phyloP scores from a whole-genome alignment of 2,329 filamentous ascomycete genomes.

The Falciphora oryzae region DNA sequence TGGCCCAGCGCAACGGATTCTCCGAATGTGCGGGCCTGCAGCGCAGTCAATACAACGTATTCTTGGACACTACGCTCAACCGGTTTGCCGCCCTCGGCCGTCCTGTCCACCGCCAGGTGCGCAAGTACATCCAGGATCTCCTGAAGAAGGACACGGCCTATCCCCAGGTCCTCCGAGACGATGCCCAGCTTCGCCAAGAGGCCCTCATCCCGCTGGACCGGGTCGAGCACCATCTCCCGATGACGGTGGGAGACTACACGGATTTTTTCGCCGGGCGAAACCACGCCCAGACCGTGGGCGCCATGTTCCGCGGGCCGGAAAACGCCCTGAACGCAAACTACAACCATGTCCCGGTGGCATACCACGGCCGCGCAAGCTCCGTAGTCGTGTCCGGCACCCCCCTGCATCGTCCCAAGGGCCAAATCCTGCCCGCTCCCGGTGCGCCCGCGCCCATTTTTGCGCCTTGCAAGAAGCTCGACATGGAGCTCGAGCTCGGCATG shows the following conservation, averaged over 20 bases:
- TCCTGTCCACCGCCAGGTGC: not conserved
- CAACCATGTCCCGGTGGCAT: conserved; percentile 43
- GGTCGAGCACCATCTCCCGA: too few species aligned
- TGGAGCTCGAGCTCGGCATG: conserved; percentile 34
- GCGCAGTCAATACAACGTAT: not conserved
- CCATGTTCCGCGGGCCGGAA: conserved; percentile 32
- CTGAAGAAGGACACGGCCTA: not conserved
- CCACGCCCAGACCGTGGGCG: conserved; percentile 44
- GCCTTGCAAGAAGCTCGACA: conserved; percentile 13
- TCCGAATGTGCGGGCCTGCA: not conserved
- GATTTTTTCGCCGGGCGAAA: conserved; percentile 51
- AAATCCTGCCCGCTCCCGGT: not conserved
- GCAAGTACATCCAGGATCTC: not conserved
- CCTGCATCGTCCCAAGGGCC: conserved; percentile 27
- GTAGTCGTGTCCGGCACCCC: conserved; percentile 43
- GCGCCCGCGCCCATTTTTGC: too few species aligned
- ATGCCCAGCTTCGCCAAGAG: too few species aligned
- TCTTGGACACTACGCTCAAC: conserved; percentile 1
- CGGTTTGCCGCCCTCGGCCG: not conserved
- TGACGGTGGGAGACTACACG: conserved; percentile 12
- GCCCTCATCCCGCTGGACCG: too few species aligned
- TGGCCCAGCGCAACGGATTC: not conserved
- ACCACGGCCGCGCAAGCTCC: conserved; percentile 48
- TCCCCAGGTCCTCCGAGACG: too few species aligned
- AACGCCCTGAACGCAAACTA: conserved; percentile 36